These are phyloP conservation scores for Huntiella moniliformis DNA, from an alignment of 2,329 filamentous ascomycete species.

Conservation along the genomic window DNA sequence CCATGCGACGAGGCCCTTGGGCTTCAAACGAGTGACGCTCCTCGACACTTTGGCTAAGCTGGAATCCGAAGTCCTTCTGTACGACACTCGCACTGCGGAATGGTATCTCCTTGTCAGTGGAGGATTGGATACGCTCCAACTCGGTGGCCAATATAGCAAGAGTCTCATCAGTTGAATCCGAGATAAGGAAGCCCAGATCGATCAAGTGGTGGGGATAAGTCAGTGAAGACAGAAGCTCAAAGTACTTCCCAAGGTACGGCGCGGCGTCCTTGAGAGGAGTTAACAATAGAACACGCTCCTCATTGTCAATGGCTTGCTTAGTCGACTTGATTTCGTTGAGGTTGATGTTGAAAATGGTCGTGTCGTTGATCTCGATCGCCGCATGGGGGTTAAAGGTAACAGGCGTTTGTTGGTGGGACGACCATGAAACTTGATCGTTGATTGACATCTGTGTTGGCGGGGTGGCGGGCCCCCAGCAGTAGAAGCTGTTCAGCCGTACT, in stretches of 20 bases:
- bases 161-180: conserved; percentile 82
- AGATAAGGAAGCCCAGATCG: conserved; percentile 84
- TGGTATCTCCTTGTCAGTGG: conserved; percentile 50
- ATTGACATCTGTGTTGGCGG: conserved; percentile 88
- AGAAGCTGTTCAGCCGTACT: conserved; percentile 45
- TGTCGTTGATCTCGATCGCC: conserved; percentile 65
- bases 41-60: conserved; percentile 58
- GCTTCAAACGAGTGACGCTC: conserved; percentile 72
- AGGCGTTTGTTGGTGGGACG: conserved; percentile 71
- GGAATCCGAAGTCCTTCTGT: conserved; percentile 74
- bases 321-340: conserved; percentile 75
- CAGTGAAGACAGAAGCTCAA: conserved; percentile 75
- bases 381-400: conserved; percentile 94
- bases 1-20: conserved; percentile 76
- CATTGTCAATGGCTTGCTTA: conserved; percentile 55
- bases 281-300: conserved; percentile 76
- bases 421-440: conserved; percentile 84
- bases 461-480: conserved; percentile 90
- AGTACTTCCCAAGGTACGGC: conserved; percentile 67
- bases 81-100: conserved; percentile 75
- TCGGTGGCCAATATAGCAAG: conserved; percentile 70
- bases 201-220: conserved; percentile 92
- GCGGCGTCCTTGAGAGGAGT: conserved; percentile 86
- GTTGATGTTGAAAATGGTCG: conserved; percentile 60
- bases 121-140: conserved; percentile 70